Base-by-base conservation (phyloP, 306 rosid species). In the Sesbania bispinosa region DNA sequence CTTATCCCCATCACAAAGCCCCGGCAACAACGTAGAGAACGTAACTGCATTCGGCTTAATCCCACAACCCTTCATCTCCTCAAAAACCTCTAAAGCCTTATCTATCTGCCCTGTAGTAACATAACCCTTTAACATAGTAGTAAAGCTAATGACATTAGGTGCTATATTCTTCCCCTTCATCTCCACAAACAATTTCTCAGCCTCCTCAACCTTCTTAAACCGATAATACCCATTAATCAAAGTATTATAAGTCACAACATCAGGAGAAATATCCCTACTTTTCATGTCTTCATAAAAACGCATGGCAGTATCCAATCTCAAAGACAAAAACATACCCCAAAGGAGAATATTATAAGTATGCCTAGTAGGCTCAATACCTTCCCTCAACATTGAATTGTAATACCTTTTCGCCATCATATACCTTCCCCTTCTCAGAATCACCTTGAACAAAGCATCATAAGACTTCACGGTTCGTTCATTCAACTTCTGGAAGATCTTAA, bases 341-440 rank as follows among this genome's bases (percentile, higher is more conserved):
- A 93, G 63, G 76, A 93, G 78, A 16, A 93, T 8, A 69, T 90
- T 88, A 52, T 87, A 90, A 0, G 97, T 90, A 67, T 90, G 96
- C 23, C 83, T 51, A n/a, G 94, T 87, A 4, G 98, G 98, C 60
- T 86, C 85, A 7, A 94, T 79, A 4, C 95, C 96, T 58, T 94
- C 98, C 32, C 78, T 78, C 51, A 94, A 46, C 97, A 90, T 89
- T 0, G 90, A 83, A 77, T 94, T 90, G 11, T 88, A 90, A 75
- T 88, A 83, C 82, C 96, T 84, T 73, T 89, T 94, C 0, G 90
- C 97, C 98, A 94, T 94, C 97, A 89, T 86, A 69, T 90, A 89
- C 38, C 97, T 65, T 8, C 97, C 96, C 15, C 89, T 39, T 24
- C 90, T 82, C 32, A 94, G 13, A 70, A 94, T 89, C 16, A 86